Conservation (phyloP, 108 stramenopile genomes). For the Skeletonema costatum region DNA sequence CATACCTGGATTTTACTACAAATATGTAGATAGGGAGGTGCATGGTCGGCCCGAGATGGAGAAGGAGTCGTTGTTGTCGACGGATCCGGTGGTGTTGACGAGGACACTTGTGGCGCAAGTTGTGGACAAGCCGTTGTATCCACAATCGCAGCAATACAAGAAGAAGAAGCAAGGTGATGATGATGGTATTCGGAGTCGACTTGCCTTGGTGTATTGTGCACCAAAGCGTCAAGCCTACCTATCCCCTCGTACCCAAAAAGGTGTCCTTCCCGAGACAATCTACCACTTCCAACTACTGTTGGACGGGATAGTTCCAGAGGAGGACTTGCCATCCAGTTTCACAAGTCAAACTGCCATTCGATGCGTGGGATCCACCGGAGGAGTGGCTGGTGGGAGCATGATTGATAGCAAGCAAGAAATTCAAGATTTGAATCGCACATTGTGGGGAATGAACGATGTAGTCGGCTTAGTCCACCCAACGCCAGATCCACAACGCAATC, state of each 20-base stretch:
- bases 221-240: slow-evolving; percentile 40
- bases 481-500: slow-evolving; percentile 10
- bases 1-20: slow-evolving; percentile 47
- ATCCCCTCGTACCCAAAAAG: slow-evolving; percentile 32
- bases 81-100: slow-evolving; percentile 28
- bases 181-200: slow-evolving; percentile 21
- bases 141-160: background rate
- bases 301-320: slow-evolving; percentile 33
- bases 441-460: slow-evolving; percentile 35
- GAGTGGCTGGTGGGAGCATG: slow-evolving; percentile 34
- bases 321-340: slow-evolving; percentile 38
- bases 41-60: background rate
- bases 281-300: slow-evolving; percentile 48
- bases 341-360: slow-evolving; percentile 33
- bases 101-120: slow-evolving; percentile 32
- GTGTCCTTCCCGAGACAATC: slow-evolving; percentile 38
- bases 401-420: slow-evolving; percentile 32
- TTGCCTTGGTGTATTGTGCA: slow-evolving; percentile 40
- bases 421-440: slow-evolving; percentile 25
- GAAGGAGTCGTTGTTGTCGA: slow-evolving; percentile 26
- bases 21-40: slow-evolving; percentile 26
- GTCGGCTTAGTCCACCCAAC: slow-evolving; percentile 16
- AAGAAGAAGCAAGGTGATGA: background rate
- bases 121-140: slow-evolving; percentile 34
- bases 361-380: slow-evolving; percentile 40